Base-by-base conservation (phyloP, 2,329 filamentous ascomycete species). In the Aspergillus arachidicola region DNA sequence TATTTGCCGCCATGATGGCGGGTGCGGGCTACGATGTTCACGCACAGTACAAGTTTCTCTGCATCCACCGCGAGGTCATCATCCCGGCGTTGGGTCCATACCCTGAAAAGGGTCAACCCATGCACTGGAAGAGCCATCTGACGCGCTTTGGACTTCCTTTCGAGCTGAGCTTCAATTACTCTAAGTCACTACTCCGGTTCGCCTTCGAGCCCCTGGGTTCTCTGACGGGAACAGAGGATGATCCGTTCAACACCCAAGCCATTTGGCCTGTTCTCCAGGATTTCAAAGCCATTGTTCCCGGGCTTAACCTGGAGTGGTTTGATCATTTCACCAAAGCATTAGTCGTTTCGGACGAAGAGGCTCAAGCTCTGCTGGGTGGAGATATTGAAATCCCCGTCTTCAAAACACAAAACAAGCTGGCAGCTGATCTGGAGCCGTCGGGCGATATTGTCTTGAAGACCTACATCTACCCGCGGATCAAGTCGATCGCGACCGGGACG, bases 121-220 rank as follows among this genome's bases (percentile, higher is more conserved):
- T 61, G 55, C 64, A 46, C 46, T 68, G 66, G 64, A 48, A 62
- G 50, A 64, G 64, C 28, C 46, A 57, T 38, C 34, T 67, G 2
- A 67, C 63, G 0, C 65, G 63, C 28, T 67, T 62, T 23, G 66
- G 66, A 26, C 57, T 58, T 11, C 63, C 66, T 1, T 64, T 67
- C 48, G 66, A 68, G 34, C 41, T 66, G 51, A 67, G 64, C 32
- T 55, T 67, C 23, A 68, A 68, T 34, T 67, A 59, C 41, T 59
- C 64, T 6, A 48, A 67, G 16, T 61, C 58, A 7, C 21, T 60
- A 12, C 41, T 68, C 1, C 60, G 66, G 26, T 67, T 62, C 11
- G 57, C 65, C 41, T 65, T 59, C 32, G 66, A 68, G 59, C 66
- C 66, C n/a, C 57, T 67, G 9, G 64, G 57, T 32, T 43, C 62